Evolutionary conservation across 306 rosid genomes (phyloP).

Genomic region (Medicago arabica): DNA sequence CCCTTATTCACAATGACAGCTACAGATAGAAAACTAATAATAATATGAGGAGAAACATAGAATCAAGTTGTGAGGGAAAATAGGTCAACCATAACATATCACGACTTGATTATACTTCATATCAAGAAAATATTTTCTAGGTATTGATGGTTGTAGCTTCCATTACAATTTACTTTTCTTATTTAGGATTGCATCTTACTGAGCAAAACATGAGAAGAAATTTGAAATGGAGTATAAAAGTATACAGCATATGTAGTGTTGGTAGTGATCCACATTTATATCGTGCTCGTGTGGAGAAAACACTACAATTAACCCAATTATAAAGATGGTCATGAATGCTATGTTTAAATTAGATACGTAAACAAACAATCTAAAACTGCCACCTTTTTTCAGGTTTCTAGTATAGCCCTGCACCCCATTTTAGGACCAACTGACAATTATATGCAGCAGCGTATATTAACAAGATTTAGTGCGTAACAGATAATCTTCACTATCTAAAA

Average conservation of each 20-base stretch:
- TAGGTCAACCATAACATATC: constrained; percentile 28
- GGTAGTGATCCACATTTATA: not conserved
- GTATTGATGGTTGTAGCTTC: constrained; percentile 7
- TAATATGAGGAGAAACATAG: constrained; percentile 24
- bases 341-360: constrained; percentile 11
- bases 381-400: not conserved
- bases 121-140: constrained; percentile 25
- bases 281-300: constrained; percentile 20
- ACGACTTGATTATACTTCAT: constrained; percentile 12
- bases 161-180: not conserved
- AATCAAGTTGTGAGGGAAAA: constrained; percentile 23
- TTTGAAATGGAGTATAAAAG: constrained; percentile 3
- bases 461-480: not conserved
- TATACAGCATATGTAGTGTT: not conserved
- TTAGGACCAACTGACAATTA: constrained; percentile 1
- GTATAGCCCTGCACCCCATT: constrained; percentile 2
- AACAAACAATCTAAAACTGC: constrained; percentile 15
- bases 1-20: constrained; percentile 9
- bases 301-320: not conserved
- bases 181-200: constrained; percentile 34
- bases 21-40: constrained; percentile 29
- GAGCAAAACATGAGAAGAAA: constrained; percentile 12
- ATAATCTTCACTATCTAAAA: constrained; percentile 5
- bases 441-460: not conserved
- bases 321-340: not conserved